Evolutionary conservation across 495 filamentous ascomycete species (phyloP).

Genomic region (Lasiosphaeriaceae sp.): DNA sequence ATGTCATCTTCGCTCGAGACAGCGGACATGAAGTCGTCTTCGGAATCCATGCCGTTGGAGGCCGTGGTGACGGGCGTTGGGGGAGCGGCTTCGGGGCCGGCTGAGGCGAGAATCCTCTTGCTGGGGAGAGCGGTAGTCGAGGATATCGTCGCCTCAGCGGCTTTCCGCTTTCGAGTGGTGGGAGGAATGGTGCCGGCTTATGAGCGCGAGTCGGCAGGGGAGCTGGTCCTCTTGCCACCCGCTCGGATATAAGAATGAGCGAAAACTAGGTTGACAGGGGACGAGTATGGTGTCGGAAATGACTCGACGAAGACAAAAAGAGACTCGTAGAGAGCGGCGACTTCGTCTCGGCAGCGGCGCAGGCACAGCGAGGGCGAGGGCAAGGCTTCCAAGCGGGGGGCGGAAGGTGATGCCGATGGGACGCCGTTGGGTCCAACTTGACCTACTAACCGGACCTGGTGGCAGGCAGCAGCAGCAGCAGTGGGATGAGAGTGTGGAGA

Average conservation of each 20-base stretch:
- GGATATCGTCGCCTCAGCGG: constrained; percentile 67
- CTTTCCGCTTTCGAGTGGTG: constrained; percentile 83
- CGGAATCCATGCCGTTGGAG: constrained; percentile 80
- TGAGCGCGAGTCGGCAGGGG: background rate
- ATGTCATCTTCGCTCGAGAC: constrained; percentile 74
- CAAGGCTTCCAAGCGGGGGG: background rate
- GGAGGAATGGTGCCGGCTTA: constrained; percentile 55
- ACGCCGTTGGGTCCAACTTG: background rate
- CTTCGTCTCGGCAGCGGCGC: no score
- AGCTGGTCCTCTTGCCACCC: constrained; percentile 9
- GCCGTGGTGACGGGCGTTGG: constrained; percentile 58
- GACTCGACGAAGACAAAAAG: background rate
- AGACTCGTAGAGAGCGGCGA: background rate
- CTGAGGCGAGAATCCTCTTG: constrained; percentile 51
- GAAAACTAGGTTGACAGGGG: background rate
- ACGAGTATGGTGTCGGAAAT: background rate
- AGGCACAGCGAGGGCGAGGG: background rate
- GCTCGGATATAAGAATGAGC: background rate
- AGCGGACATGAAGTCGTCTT: constrained; percentile 91
- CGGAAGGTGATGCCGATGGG: background rate
- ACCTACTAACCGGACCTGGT: background rate
- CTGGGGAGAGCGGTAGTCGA: constrained; percentile 41
- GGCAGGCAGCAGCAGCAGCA: no score
- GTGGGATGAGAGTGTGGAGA: no score
- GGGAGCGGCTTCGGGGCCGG: constrained; percentile 41